Evolutionary conservation across 78 protist species (phyloP).

Genomic region (Dictyostelium capitatum): DNA sequence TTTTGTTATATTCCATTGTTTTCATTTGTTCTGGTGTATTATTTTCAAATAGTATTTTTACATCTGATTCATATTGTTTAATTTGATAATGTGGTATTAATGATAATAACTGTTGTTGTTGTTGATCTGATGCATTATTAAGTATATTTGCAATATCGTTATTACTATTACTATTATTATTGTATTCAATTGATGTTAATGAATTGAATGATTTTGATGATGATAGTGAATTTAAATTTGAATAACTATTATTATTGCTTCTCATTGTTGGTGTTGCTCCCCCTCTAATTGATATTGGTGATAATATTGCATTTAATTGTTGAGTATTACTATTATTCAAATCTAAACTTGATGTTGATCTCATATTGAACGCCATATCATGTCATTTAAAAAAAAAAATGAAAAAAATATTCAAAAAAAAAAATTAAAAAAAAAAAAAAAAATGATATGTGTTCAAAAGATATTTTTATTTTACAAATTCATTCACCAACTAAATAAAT

Average conservation of each 20-base stretch:
- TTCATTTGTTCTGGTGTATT: slow-evolving; percentile 74
- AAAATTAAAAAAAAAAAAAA: too few species aligned
- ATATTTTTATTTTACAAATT: too few species aligned
- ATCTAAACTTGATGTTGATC: not conserved
- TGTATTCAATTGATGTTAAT: not conserved
- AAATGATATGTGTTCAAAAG: too few species aligned
- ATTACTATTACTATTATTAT: not conserved
- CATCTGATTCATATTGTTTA: slow-evolving; percentile 53
- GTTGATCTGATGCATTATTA: not conserved
- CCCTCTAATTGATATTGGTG: not conserved
- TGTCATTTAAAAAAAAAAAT: too few species aligned
- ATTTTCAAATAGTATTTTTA: slow-evolving; percentile 38
- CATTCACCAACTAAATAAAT: too few species aligned
- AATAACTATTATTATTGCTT: not conserved
- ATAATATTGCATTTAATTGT: slow-evolving; percentile 18
- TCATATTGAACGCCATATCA: too few species aligned
- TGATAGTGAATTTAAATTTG: not conserved
- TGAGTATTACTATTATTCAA: not conserved
- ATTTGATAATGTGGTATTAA: slow-evolving; percentile 48
- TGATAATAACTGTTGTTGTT: slow-evolving; percentile 33
- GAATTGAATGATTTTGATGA: slow-evolving; percentile 22
- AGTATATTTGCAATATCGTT: not conserved
- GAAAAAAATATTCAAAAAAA: too few species aligned
- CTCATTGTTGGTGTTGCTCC: not conserved
- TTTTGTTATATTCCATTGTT: slow-evolving; percentile 32